These are phyloP conservation scores for Lathyrus tuberosus DNA, from an alignment of 306 rosid species.

Conservation along the genomic window DNA sequence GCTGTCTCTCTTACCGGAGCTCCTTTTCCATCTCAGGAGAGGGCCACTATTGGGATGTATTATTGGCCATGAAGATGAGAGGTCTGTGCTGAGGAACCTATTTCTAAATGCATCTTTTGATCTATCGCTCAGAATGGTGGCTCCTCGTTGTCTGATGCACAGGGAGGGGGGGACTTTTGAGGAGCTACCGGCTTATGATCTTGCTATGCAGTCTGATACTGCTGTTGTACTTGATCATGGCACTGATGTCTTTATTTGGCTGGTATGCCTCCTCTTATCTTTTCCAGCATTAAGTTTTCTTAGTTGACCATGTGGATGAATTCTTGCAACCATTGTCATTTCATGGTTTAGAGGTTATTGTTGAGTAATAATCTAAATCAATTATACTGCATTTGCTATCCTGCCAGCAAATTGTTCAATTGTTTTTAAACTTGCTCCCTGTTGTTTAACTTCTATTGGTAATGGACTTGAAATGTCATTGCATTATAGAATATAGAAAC, in stretches of 20 bases:
- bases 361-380: conserved; percentile 10
- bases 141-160: conserved; percentile 96
- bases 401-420: background rate
- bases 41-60: conserved; percentile 90
- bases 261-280: conserved; percentile 53
- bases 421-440: conserved; percentile 12
- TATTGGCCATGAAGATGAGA: conserved; percentile 97
- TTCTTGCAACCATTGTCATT: background rate
- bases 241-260: conserved; percentile 92
- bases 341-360: background rate
- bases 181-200: conserved; percentile 93
- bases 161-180: conserved; percentile 88
- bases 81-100: conserved; percentile 81
- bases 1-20: conserved; percentile 80
- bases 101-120: conserved; percentile 91
- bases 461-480: conserved; percentile 13
- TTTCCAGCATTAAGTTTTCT: conserved; percentile 29
- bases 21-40: conserved; percentile 84
- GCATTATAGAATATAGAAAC: conserved; percentile 24
- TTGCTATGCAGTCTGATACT: conserved; percentile 93
- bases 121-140: conserved; percentile 90
- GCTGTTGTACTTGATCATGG: conserved; percentile 94
- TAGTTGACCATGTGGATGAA: conserved; percentile 7
- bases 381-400: conserved; percentile 7
- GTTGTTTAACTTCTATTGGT: conserved; percentile 6